Evolutionary conservation across 2,329 filamentous ascomycete species (phyloP), one percentile per base, ranked within the genome.

Genomic region (Cephalotrichum gorgonifer): DNA sequence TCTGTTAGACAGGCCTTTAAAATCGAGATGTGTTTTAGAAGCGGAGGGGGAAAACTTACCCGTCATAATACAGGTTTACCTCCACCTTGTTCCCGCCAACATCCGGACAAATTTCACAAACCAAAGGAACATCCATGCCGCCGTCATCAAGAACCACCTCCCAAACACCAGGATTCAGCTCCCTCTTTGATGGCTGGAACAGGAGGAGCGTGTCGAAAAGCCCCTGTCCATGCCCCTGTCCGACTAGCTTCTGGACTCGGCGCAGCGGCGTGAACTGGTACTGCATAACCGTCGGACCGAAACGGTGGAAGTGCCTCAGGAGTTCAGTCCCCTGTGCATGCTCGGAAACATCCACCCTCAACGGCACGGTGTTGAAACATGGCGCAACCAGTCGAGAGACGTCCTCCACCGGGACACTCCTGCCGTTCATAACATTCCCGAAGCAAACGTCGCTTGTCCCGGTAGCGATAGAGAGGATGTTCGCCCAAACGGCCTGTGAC

Each of bases 361-460:
- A 60, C 0, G 90, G 88, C 12, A 95, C 66, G 0, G 90, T 95
- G 60, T 95, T 96, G 71, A 96, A 95, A 61, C 88, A 95, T 0
- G 90, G 90, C 0, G 87, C 88, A n/a, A 94, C 78, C 6, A 95
- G 75, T 4, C 74, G 70, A 33, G 90, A 81, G 11, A 91, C 70
- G 0, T 75, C 77, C 6, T 84, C 74, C 3, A 90, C 62, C 0
- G 78, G 66, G 9, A 87, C 60, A 1, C 81, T 83, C 7, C 90
- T 80, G 2, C 90, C 89, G 58, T 81, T 90, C 50, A 91, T 76
- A 2, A 96, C 83, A 56, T 88, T 93, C 1, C 91, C 90, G 58
- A 96, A 95, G 61, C 87, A 93, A 5, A 95, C 58, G 57, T 95
- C 89, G 0, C 68, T 61, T 5, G 69, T 67, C 1, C 71, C 62